phyloP scores from a whole-genome alignment of 2,329 filamentous ascomycete species.

The Ophidiomyces ophidiicola region DNA sequence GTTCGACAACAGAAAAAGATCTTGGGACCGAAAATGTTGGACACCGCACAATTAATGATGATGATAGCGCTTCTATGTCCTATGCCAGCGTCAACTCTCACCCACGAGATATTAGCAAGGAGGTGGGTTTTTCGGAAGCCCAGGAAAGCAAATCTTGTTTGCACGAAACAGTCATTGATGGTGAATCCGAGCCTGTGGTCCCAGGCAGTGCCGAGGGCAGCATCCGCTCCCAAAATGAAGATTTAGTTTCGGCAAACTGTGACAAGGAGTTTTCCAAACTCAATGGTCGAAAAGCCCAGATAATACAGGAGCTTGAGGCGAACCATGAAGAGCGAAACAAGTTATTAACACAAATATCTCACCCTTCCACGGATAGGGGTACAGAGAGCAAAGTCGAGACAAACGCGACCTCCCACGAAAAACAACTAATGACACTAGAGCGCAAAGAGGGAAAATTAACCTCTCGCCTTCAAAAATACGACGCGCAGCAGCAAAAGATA shows the following conservation, averaged over 20 bases:
- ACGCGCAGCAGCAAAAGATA: constrained; percentile 31
- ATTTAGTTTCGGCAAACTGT: neutral
- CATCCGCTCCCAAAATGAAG: constrained; percentile 3
- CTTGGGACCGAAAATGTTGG: neutral
- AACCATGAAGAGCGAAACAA: constrained; percentile 4
- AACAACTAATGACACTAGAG: constrained; percentile 23
- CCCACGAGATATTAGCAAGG: neutral
- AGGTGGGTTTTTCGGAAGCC: no score
- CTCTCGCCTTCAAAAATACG: constrained; percentile 32
- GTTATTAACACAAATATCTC: constrained; percentile 1
- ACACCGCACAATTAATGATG: neutral
- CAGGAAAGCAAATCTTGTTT: neutral
- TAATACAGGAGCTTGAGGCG: constrained; percentile 9
- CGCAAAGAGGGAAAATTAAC: constrained; percentile 27
- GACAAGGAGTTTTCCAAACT: constrained; percentile 12
- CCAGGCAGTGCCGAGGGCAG: constrained; percentile 5
- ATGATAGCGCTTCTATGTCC: neutral
- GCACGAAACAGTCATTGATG: neutral
- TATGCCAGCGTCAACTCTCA: constrained; percentile 4
- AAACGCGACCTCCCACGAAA: constrained; percentile 19
- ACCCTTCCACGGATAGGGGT: neutral
- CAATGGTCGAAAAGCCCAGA: constrained; percentile 5
- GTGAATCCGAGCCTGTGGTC: neutral
- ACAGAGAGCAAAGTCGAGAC: constrained; percentile 17
- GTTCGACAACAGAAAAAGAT: neutral